Evolutionary conservation across 2,329 filamentous ascomycete genomes (phyloP), one percentile per base, ranked within the genome.

Genomic region (Colletotrichum sp.): DNA sequence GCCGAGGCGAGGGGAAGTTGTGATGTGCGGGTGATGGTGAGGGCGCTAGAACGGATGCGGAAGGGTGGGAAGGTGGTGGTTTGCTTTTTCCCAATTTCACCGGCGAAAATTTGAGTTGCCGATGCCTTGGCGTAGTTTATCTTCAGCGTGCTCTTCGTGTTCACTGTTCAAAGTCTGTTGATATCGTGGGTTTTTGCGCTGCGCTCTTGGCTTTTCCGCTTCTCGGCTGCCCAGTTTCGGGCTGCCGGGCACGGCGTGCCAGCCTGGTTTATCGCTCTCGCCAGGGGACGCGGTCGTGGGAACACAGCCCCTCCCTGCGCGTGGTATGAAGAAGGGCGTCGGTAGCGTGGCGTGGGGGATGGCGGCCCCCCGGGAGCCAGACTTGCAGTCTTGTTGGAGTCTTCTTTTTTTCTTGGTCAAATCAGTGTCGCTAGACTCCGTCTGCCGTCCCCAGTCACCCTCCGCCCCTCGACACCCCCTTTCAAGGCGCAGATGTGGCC

Each of bases 401-500:
- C 18, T 48, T 48, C 44, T 22, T 22, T 48, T 44, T 48, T 22
- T 22, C 44, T 48, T 48, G 44, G 44, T 48, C 44, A 48, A 22
- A 48, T 48, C 44, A 48, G 44, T 48, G 44, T 48, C 44, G 44
- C 44, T 48, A 48, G 44, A 48, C 44, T 48, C 44, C 44, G 44
- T 48, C 44, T 48, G 44, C 44, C 44, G 44, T 48, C 44, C 44
- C 44, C 44, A 48, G 44, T 48, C 44, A 48, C 44, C 55, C 57
- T 28, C 24, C 30, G 15, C 16, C 30, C 60, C 15, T 22, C 60
- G 60, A 34, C 60, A 28, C 59, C 48, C 63, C 72, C 72, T 67
- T 75, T 75, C 62, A 59, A 62, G 68, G 72, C 52, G 68, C 68
- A 75, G 68, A 28, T 39, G 69, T 52, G 67, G 32, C 60, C 70